phyloP scores from a whole-genome alignment of 352 stramenopile species.

The Phytophthora cryptogea region DNA sequence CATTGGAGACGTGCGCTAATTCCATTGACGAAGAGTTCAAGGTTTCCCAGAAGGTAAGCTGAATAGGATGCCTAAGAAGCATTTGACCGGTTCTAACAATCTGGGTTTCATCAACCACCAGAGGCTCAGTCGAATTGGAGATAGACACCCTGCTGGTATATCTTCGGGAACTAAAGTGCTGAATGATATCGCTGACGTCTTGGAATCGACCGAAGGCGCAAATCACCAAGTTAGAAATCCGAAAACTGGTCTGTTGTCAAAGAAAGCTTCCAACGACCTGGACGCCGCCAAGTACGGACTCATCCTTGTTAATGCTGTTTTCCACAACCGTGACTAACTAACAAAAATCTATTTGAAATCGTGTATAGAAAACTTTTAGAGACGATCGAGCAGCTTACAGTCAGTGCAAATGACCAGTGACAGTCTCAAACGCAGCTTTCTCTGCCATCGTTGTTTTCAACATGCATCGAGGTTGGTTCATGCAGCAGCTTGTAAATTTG shows the following conservation, averaged over 20 bases:
- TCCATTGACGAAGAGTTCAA: slow-evolving; percentile 70
- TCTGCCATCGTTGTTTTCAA: not conserved
- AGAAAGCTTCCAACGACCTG: slow-evolving; percentile 49
- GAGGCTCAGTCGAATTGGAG: slow-evolving; percentile 25
- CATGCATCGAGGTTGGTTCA: slow-evolving; percentile 3
- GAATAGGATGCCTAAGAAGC: not conserved
- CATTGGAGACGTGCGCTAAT: slow-evolving; percentile 53
- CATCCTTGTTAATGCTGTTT: slow-evolving; percentile 3
- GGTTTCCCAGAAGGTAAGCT: slow-evolving; percentile 46
- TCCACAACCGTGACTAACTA: slow-evolving; percentile 11
- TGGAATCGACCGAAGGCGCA: slow-evolving; percentile 14
- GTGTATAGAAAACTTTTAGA: slow-evolving; percentile 40
- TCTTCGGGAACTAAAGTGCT: slow-evolving; percentile 13
- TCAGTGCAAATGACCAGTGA: slow-evolving; percentile 16
- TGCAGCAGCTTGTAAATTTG: slow-evolving; percentile 17
- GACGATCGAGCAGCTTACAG: slow-evolving; percentile 45
- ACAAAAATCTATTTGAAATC: slow-evolving; percentile 32
- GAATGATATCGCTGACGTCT: slow-evolving; percentile 23
- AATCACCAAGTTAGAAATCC: not conserved
- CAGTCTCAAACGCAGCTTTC: not conserved
- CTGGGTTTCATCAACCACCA: not conserved
- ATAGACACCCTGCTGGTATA: slow-evolving; percentile 1
- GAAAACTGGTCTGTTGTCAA: slow-evolving; percentile 27
- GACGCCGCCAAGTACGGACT: slow-evolving; percentile 44
- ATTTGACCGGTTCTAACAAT: not conserved